Base-by-base conservation (phyloP, 148 eudicot species). In the Fagopyrum homotropicum region DNA sequence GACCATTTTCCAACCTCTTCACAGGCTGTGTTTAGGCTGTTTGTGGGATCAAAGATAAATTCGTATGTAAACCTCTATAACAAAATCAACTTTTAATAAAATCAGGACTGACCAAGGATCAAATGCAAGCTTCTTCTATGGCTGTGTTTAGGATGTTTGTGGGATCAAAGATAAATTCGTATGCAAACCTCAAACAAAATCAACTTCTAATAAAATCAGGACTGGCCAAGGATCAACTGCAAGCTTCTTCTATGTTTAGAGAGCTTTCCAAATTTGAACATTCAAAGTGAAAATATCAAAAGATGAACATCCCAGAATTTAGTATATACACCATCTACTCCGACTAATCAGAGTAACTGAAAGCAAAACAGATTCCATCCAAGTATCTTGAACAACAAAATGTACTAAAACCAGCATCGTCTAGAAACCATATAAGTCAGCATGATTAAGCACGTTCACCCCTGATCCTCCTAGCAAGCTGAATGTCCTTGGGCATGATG, bases 391-490 rank as follows among this genome's bases (percentile, higher is more conserved):
- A 15, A 0, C 40, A 35, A 14, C 57, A 3, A 3, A 51, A 51
- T 54, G 12, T 1, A 54, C 55, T 51, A 51, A 54, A 56, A 4
- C 16, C n/a, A 4, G 26, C n/a, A 16, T 3, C 8, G 19, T 4
- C 61, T 56, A 14, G 57, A 54, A 54, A 51, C 16, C 11, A 51
- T 51, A 51, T 12, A 51, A 51, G 5, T 3, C 15, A 54, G 17
- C 57, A 29, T 0, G 56, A 77, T 66, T 66, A 66, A 66, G 71
- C 71, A 4, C 71, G 44, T 44, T 66, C 71, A 4, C 71, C 71
- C 46, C 71, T 66, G 71, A 66, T 66, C 46, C 71, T 66, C 71
- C 71, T 66, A 66, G 71, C 71, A 6, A 66, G 71, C 71, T 66
- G 71, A 12, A 66, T 66, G 71, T 66, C 71, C 77, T 66, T 66